Evolutionary conservation across 768 basidiomycete species (phyloP).

Genomic region (Fibroporia radiculosa): DNA sequence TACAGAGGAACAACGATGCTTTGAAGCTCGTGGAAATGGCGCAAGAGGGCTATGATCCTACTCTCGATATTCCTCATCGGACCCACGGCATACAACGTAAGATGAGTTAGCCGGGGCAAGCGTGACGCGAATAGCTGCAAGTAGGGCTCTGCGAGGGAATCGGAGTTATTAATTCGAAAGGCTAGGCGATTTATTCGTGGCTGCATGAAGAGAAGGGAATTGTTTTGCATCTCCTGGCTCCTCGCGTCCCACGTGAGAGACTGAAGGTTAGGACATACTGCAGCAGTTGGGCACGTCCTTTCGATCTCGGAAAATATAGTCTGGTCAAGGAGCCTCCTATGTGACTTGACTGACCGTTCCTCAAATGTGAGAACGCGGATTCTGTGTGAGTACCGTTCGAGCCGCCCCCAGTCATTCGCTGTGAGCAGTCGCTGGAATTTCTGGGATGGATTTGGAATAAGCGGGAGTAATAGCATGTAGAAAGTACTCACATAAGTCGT

Average conservation of each 20-base stretch:
- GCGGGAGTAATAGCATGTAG: no score
- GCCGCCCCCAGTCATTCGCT: conserved; percentile 45
- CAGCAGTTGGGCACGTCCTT: conserved; percentile 41
- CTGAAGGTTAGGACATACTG: conserved; percentile 49
- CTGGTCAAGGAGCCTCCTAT: conserved; percentile 8
- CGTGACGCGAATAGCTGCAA: conserved; percentile 32
- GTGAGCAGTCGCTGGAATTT: conserved; percentile 28
- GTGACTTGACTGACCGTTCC: conserved; percentile 10
- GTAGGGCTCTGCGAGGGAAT: conserved; percentile 14
- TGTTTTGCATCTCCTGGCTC: conserved; percentile 18
- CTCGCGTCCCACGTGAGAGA: conserved; percentile 38
- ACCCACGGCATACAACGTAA: conserved; percentile 37
- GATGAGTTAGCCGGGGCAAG: conserved; percentile 36
- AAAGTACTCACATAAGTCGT: background rate
- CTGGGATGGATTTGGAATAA: no score
- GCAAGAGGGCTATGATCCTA: conserved; percentile 31
- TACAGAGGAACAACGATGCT: conserved; percentile 45
- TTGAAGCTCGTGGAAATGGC: conserved; percentile 33
- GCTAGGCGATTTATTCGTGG: conserved; percentile 33
- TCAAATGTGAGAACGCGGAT: conserved; percentile 17
- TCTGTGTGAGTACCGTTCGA: conserved; percentile 38
- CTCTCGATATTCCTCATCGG: conserved; percentile 34
- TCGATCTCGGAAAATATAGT: conserved; percentile 43
- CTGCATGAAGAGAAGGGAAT: conserved; percentile 50
- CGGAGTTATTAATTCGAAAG: conserved; percentile 16